Evolutionary conservation across 148 eudicot genomes (phyloP), one percentile per base, ranked within the genome.

Genomic region (Euryodendron excelsum): DNA sequence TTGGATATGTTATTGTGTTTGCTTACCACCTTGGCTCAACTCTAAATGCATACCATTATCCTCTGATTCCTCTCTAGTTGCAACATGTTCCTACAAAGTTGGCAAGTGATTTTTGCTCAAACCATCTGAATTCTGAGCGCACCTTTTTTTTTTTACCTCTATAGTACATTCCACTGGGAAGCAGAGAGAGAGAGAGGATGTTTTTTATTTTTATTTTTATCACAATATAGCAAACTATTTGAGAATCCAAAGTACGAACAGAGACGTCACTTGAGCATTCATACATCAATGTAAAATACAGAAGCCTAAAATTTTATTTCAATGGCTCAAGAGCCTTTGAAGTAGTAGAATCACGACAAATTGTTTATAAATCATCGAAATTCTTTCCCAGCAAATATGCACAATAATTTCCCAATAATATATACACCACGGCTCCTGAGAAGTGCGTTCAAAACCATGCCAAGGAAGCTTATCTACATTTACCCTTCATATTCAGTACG

Each of bases 381-480:
- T 60, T n/a, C 20, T 5, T 34, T 73, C 13, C 68, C 55, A 25
- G 33, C 23, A 60, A 25, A 23, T 76, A 76, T 67, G 17, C 31
- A 69, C 65, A 39, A 14, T 20, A 45, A 15, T 31, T 55, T 58
- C 4, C 31, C 63, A 48, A 47, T 20, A 10, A 58, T 28, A 25
- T 70, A 71, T 78, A 14, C 47, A 58, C 73, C 44, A 37, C 66
- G 69, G 25, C 53, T 56, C 75, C 55, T 18, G 53, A 50, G 64
- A 69, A 37, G 39, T 53, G 74, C 64, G 2, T n/a, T 36, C 2
- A 18, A 72, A 53, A 64, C 77, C 79, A 77, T 84, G 79, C 74
- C 80, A 72, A 77, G 66, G 80, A 64, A 71, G 72, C 55, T 45
- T 81, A 79, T 78, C 25, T 79, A 81, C 82, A 85, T 45, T 78